Conservation (phyloP, 495 filamentous ascomycete genomes). For the Penicillium coffeae region DNA sequence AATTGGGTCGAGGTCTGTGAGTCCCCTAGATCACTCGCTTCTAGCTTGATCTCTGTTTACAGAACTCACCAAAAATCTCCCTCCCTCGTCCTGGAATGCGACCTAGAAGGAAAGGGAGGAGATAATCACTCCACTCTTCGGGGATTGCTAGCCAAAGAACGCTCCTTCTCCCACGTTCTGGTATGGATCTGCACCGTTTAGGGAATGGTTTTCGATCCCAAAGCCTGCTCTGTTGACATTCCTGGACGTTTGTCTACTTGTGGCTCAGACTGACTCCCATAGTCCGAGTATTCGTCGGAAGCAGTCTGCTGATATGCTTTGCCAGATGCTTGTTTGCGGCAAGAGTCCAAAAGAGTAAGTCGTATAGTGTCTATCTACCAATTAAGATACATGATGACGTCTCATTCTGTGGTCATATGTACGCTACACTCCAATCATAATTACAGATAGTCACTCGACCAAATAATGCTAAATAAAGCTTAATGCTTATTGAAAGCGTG, state of each 20-base stretch:
- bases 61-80: constrained; percentile 11
- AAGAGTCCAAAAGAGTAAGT: background rate
- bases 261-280: background rate
- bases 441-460: too few species aligned
- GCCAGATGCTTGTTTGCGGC: background rate
- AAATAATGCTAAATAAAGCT: constrained; percentile 3
- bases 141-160: constrained; percentile 8
- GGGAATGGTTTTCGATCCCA: constrained; percentile 11
- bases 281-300: background rate
- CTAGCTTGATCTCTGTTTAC: constrained; percentile 7
- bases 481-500: background rate
- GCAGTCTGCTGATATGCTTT: background rate
- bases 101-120: constrained; percentile 24
- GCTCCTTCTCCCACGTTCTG: constrained; percentile 11
- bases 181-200: constrained; percentile 32
- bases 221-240: constrained; percentile 12
- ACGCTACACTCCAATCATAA: too few species aligned
- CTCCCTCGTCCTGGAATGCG: constrained; percentile 29
- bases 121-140: constrained; percentile 19
- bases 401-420: background rate
- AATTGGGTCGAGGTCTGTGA: constrained; percentile 24
- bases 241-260: constrained; percentile 1
- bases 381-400: background rate
- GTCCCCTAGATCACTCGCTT: constrained; percentile 8
- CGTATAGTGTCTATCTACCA: background rate